A percentile compares a stretch with the other conserved stretches of the same genome.
Evolutionary conservation across 202 grass and related monocot species (phyloP).

Genomic region (Musa balbisiana): DNA sequence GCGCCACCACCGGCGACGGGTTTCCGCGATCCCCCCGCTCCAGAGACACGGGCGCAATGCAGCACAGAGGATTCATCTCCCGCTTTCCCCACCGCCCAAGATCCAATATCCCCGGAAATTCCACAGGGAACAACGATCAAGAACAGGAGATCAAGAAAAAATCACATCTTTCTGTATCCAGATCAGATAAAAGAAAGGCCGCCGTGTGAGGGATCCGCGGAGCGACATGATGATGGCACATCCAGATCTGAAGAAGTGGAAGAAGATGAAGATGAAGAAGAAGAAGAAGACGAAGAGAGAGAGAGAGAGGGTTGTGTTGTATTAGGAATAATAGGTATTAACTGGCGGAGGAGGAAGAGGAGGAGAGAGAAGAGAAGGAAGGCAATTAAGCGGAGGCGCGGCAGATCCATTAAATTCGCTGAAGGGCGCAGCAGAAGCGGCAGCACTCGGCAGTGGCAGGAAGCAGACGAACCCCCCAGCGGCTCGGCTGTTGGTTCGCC

Average conservation of each 20-base stretch:
- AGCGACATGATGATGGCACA: not conserved
- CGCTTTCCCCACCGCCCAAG: too few relatives aligned
- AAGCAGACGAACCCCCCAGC: not conserved
- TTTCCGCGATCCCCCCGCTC: slow-evolving; percentile 42
- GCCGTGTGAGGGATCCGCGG: not conserved
- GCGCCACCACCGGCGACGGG: slow-evolving; percentile 15
- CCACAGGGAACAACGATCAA: not conserved
- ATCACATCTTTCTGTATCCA: not conserved
- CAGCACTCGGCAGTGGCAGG: slow-evolving; percentile 8
- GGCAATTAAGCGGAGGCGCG: not conserved
- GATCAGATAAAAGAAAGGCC: not conserved
- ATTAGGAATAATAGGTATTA: not conserved
- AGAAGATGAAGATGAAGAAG: too few relatives aligned
- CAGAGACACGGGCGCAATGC: slow-evolving; percentile 88
- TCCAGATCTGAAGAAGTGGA: not conserved
- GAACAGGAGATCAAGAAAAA: not conserved
- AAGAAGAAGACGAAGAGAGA: not conserved
- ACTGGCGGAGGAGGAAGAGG: not conserved
- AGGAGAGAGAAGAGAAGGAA: not conserved
- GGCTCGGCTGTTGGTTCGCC: not conserved
- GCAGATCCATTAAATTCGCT: slow-evolving; percentile 29
- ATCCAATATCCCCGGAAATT: not conserved
- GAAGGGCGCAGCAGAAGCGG: slow-evolving; percentile 8
- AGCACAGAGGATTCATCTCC: slow-evolving; percentile 85
- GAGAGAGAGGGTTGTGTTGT: not conserved